phyloP scores from a whole-genome alignment of 2,329 filamentous ascomycete species.

The Diaporthe caulivora region DNA sequence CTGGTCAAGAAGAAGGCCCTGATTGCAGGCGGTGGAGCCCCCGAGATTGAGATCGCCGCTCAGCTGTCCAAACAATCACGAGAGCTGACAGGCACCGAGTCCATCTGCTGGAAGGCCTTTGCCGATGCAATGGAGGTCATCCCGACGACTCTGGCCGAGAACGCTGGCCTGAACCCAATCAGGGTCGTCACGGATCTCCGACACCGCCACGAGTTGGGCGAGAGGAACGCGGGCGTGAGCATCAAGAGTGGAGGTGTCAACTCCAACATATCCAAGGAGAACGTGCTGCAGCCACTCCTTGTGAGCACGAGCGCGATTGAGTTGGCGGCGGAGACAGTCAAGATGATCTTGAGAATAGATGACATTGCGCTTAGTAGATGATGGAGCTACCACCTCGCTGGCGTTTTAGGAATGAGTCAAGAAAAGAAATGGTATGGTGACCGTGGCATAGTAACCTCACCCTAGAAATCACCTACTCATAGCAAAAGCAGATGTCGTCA shows the following conservation, averaged over 20 bases:
- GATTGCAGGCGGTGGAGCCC: conserved; percentile 94
- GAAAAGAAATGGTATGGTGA: not conserved
- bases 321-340: conserved; percentile 96
- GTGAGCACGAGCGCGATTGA: conserved; percentile 98
- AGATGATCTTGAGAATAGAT: conserved; percentile 84
- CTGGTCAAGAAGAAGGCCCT: conserved; percentile 99
- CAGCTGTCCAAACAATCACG: conserved; percentile 86
- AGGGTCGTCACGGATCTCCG: conserved; percentile 97
- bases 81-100: conserved; percentile 88
- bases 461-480: conserved; percentile 11
- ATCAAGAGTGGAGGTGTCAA: conserved; percentile 98
- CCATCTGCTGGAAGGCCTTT: conserved; percentile 99
- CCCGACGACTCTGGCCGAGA: conserved; percentile 95
- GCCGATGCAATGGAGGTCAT: conserved; percentile 98
- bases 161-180: conserved; percentile 97
- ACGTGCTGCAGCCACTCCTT: conserved; percentile 93
- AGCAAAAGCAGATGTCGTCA: conserved; percentile 8
- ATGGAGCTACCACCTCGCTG: conserved; percentile 16
- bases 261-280: conserved; percentile 96
- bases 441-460: not conserved
- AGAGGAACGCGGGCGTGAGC: conserved; percentile 96
- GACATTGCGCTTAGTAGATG: conserved; percentile 75
- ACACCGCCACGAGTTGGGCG: conserved; percentile 93
- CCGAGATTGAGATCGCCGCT: conserved; percentile 95
- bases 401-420: not conserved